Conservation (phyloP, 192 early-diverging fungal genomes). For the Haplosporangium gracile region DNA sequence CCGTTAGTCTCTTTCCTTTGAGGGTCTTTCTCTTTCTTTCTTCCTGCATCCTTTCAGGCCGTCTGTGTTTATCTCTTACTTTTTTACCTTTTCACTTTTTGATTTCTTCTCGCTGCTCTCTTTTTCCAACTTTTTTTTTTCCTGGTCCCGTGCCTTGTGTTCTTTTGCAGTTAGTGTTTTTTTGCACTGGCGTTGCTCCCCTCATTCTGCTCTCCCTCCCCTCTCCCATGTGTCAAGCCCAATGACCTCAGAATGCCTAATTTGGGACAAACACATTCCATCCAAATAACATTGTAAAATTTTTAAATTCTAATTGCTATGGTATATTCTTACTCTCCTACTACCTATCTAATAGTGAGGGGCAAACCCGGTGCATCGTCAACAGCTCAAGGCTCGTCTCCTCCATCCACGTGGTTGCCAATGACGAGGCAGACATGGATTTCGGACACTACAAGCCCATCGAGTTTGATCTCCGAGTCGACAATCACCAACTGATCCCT, state of each 20-base stretch:
- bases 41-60: neutral
- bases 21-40: neutral
- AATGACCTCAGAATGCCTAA: constrained; percentile 22
- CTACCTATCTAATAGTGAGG: constrained; percentile 9
- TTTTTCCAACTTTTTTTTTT: neutral
- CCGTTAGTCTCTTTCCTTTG: no score
- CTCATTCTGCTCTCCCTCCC: neutral
- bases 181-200: neutral
- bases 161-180: neutral
- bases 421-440: constrained; percentile 38
- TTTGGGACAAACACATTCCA: neutral
- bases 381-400: constrained; percentile 35
- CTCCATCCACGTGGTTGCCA: constrained; percentile 13
- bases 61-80: neutral
- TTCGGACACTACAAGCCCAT: constrained; percentile 41
- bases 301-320: neutral
- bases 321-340: neutral
- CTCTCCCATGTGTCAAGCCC: constrained; percentile 7
- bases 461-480: constrained; percentile 44
- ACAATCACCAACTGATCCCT: constrained; percentile 51
- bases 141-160: neutral
- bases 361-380: constrained; percentile 26
- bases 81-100: neutral
- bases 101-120: neutral
- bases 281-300: no score